Conservation (phyloP, 140 eudicot genomes). For the Ambrosia hybrid region DNA sequence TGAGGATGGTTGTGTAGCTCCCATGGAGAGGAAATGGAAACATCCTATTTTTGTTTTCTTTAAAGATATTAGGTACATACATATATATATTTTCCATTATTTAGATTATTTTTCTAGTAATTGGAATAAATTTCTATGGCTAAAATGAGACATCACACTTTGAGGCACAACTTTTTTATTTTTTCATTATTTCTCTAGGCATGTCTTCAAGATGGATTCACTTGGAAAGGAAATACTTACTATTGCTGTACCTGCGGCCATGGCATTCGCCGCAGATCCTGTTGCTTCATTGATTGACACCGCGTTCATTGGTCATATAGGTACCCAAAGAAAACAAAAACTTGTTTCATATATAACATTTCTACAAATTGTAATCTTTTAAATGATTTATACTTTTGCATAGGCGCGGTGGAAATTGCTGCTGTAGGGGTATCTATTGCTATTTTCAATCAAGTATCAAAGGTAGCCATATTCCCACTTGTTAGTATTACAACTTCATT, state of each 20-base stretch:
- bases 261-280: conserved; percentile 77
- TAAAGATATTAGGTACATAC: conserved; percentile 43
- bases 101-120: background rate
- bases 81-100: background rate
- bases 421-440: conserved; percentile 69
- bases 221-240: conserved; percentile 51
- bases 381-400: background rate
- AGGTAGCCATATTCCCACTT: conserved; percentile 59
- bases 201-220: conserved; percentile 49
- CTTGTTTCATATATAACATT: too few species aligned
- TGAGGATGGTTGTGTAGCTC: conserved; percentile 11
- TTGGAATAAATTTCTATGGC: background rate
- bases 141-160: background rate
- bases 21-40: conserved; percentile 28
- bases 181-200: conserved; percentile 25
- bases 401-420: conserved; percentile 62
- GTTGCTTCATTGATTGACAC: conserved; percentile 72
- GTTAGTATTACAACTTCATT: conserved; percentile 73
- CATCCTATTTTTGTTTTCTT: conserved; percentile 44
- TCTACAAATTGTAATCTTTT: background rate
- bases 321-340: conserved; percentile 32
- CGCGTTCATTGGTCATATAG: conserved; percentile 63
- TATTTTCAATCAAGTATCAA: conserved; percentile 67
- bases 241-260: conserved; percentile 66
- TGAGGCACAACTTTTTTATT: background rate